phyloP scores from a whole-genome alignment of 2,329 filamentous ascomycete species.

The Pseudopithomyces chartarum region DNA sequence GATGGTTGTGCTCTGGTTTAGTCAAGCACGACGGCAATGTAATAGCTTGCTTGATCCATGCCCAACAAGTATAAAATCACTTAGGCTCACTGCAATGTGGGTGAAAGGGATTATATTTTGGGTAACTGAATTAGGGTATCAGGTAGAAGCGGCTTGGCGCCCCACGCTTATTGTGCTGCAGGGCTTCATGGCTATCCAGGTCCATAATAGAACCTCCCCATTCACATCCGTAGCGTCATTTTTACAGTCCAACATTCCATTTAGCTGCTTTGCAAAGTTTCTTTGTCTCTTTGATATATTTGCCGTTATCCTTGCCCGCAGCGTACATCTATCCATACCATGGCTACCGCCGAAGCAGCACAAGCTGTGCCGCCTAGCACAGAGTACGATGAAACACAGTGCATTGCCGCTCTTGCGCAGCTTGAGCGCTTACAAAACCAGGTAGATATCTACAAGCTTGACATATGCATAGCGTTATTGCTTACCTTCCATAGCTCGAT shows the following conservation, averaged over 20 bases:
- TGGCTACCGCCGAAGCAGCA: not conserved
- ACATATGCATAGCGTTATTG: slow-evolving; percentile 6
- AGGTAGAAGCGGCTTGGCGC: not conserved
- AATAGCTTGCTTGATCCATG: too few species aligned
- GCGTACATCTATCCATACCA: not conserved
- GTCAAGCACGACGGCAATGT: too few species aligned
- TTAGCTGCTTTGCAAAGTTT: not conserved
- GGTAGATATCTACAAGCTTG: slow-evolving; percentile 26
- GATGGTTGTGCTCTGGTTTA: too few species aligned
- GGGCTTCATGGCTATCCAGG: not conserved
- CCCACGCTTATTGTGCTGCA: too few species aligned
- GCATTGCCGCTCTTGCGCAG: slow-evolving; percentile 49
- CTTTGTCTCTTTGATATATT: too few species aligned
- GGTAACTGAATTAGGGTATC: too few species aligned
- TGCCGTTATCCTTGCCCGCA: not conserved
- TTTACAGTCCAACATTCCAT: not conserved
- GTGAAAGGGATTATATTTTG: too few species aligned
- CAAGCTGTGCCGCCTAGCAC: not conserved
- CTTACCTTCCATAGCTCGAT: slow-evolving; percentile 41
- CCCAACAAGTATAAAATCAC: too few species aligned
- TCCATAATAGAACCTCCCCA: not conserved
- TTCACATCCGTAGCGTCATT: not conserved
- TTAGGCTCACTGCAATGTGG: too few species aligned
- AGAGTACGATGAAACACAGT: slow-evolving; percentile 47
- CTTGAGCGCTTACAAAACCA: slow-evolving; percentile 52